Base-by-base conservation (phyloP, 768 basidiomycete species). In the Hypsizygus marmoreus region DNA sequence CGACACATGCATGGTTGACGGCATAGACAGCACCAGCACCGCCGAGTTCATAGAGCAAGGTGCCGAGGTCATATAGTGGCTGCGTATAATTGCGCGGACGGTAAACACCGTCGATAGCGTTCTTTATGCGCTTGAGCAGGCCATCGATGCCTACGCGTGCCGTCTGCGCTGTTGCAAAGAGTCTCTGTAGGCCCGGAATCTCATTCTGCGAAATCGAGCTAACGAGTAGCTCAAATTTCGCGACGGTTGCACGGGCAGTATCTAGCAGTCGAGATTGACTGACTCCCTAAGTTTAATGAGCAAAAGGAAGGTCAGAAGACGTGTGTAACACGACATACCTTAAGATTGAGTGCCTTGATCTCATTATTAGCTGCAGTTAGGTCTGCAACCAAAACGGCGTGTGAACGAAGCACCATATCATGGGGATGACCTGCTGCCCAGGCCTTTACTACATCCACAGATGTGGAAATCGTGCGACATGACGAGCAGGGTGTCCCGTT, bases 11-110 rank as follows among this genome's bases (percentile, higher is more conserved):
- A 2, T 68, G 56, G n/a, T 56, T 54, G 20, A 63, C 43, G 4
- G 67, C 65, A 48, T 67, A 45, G 4, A 67, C 43, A 1, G 58
- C 56, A 6, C 56, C 52, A 12, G 47, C 62, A 22, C 65, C 66
- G 25, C 66, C 65, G 13, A 64, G 50, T 28, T 61, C 60, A 36
- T 61, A 63, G 0, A 60, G 34, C 3, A 55, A 42, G 5, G 54
- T 57, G 11, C 60, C 53, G 6, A 67, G 55, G 36, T 64, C 59
- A 19, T 38, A 36, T 32, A 66, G 57, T 3, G 51, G 17, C 6
- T 58, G 44, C n/a, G 40, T 51, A 40, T 47, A 66, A 40, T 55
- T 59, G 9, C 34, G 12, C 0, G 61, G 45, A 8, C 31, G 33
- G 36, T 66, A 67, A 11, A 33, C 28, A 4, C 61, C 59, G 2